Conservation (phyloP, 2,329 filamentous ascomycete species). For the Aspergillus thermomutatus region DNA sequence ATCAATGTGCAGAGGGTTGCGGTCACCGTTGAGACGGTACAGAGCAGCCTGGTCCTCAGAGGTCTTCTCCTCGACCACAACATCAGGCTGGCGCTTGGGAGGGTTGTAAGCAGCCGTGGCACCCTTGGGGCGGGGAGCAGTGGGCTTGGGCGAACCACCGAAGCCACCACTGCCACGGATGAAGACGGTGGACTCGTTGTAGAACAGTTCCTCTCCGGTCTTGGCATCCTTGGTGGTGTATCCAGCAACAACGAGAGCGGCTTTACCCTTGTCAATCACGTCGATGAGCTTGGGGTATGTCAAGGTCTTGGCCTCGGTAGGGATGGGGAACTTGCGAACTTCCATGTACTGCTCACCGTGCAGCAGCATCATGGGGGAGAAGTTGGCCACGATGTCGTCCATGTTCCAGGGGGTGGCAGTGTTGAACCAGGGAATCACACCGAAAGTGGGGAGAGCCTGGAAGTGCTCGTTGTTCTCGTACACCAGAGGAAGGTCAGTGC, state of each 20-base stretch:
- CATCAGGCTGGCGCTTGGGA: constrained; percentile 73
- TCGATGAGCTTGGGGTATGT: constrained; percentile 81
- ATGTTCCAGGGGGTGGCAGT: constrained; percentile 75
- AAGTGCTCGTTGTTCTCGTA: constrained; percentile 91
- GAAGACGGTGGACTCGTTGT: constrained; percentile 94
- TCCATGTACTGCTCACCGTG: constrained; percentile 99
- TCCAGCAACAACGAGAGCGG: constrained; percentile 76
- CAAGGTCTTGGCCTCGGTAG: constrained; percentile 73
- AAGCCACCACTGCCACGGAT: constrained; percentile 89
- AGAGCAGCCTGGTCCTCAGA: constrained; percentile 87
- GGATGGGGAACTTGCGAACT: constrained; percentile 85
- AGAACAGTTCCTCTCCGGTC: constrained; percentile 87
- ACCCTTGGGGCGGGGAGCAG: constrained; percentile 69
- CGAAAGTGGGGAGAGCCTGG: constrained; percentile 91
- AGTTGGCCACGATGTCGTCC: constrained; percentile 86
- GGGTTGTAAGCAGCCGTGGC: constrained; percentile 76
- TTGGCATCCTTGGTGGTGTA: constrained; percentile 80
- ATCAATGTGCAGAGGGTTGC: constrained; percentile 95
- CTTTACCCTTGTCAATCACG: constrained; percentile 92
- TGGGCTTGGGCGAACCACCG: constrained; percentile 70
- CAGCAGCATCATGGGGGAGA: constrained; percentile 96
- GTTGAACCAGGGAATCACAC: constrained; percentile 91
- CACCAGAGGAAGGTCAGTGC: constrained; percentile 79
- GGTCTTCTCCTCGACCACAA: constrained; percentile 79
- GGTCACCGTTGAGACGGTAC: constrained; percentile 90